Evolutionary conservation across 176 grass and related monocot species (phyloP).

Genomic region (Ampelocalamus luodianensis): DNA sequence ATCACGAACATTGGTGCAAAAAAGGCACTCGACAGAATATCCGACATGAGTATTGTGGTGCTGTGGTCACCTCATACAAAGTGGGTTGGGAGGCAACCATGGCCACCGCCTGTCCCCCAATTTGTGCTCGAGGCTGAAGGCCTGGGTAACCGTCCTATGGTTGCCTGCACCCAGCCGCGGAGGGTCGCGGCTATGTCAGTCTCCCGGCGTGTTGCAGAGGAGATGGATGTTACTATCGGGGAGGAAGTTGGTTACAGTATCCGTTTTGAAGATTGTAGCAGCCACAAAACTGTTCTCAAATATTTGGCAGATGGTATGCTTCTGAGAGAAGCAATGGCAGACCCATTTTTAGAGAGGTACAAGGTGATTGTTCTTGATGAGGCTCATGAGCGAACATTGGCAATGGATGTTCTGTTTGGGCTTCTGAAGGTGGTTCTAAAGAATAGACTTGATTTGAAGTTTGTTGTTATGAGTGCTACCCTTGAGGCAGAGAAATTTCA

Average conservation of each 20-base stretch:
- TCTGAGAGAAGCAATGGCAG: slow-evolving; percentile 98
- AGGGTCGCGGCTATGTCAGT: no score
- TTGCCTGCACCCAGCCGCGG: no score
- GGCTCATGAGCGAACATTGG: slow-evolving; percentile 90
- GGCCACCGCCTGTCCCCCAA: no score
- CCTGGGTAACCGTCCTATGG: no score
- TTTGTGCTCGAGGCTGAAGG: no score
- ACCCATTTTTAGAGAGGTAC: slow-evolving; percentile 94
- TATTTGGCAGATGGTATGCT: slow-evolving; percentile 99
- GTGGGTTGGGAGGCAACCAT: no score
- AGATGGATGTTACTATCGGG: no score
- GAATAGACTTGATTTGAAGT: slow-evolving; percentile 84
- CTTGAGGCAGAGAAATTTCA: slow-evolving; percentile 97
- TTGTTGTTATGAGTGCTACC: slow-evolving; percentile 97
- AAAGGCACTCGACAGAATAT: no score
- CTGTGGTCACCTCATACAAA: no score
- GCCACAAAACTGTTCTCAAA: slow-evolving; percentile 94
- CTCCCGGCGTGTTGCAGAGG: no score
- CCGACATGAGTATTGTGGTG: no score
- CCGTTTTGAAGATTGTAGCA: slow-evolving; percentile 97
- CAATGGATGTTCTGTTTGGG: slow-evolving; percentile 95
- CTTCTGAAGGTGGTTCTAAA: slow-evolving; percentile 89
- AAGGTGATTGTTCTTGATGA: slow-evolving; percentile 98
- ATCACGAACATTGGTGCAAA: no score
- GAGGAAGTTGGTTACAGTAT: slow-evolving; percentile 72